Conservation (phyloP, 2,329 filamentous ascomycete species). For the Didymella segeticola region DNA sequence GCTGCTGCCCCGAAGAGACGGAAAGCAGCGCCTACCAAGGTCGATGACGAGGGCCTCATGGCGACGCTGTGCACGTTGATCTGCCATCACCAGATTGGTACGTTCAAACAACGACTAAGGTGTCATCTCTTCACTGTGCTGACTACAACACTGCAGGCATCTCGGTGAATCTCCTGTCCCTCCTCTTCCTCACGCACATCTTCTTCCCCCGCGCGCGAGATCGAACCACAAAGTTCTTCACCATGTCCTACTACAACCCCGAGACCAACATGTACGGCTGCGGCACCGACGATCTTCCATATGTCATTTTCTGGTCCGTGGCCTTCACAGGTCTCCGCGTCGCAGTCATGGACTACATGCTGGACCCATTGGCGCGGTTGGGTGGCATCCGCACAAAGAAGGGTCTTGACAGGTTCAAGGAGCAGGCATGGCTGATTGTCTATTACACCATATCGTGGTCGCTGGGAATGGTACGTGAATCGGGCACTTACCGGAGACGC, state of each 20-base stretch:
- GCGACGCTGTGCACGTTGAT: constrained; percentile 72
- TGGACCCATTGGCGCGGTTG: constrained; percentile 76
- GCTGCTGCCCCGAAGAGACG: constrained; percentile 24
- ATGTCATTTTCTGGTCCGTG: constrained; percentile 79
- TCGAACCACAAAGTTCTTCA: constrained; percentile 87
- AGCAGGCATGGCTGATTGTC: constrained; percentile 89
- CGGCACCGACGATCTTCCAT: constrained; percentile 79
- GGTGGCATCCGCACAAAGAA: constrained; percentile 79
- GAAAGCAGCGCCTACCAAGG: constrained; percentile 53
- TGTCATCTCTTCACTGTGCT: neutral
- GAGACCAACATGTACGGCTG: constrained; percentile 73
- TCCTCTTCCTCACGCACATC: constrained; percentile 81
- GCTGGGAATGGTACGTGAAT: constrained; percentile 73
- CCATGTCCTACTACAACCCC: constrained; percentile 81
- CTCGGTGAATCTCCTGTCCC: constrained; percentile 82
- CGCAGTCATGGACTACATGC: constrained; percentile 82
- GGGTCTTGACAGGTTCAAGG: constrained; percentile 81
- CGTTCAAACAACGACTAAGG: constrained; percentile 35
- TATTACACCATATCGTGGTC: constrained; percentile 86
- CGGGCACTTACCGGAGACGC: neutral
- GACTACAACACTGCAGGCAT: constrained; percentile 63
- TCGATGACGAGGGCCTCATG: constrained; percentile 67
- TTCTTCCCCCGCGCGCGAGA: constrained; percentile 80
- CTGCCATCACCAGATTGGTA: constrained; percentile 82
- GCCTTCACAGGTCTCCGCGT: constrained; percentile 88